These are phyloP conservation scores for Trichoderma sp. DNA, from an alignment of 2,329 filamentous ascomycete genomes.

Conservation along the genomic window DNA sequence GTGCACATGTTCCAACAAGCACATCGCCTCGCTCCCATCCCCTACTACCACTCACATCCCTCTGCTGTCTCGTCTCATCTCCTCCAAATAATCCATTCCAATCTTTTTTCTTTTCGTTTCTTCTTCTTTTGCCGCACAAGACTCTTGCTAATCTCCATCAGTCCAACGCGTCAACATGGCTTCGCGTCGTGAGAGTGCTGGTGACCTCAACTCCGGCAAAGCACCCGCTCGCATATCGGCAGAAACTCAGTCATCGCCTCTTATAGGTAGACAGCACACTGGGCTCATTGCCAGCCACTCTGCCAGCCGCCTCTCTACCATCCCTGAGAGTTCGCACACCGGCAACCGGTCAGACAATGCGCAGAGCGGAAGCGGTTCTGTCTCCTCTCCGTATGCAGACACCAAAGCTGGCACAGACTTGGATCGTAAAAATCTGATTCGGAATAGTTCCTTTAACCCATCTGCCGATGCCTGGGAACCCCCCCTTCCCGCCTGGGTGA, in stretches of 20 bases:
- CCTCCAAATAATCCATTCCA: too few relatives aligned
- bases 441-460: slow-evolving; percentile 20
- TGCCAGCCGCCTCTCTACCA: neutral
- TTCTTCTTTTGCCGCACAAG: too few relatives aligned
- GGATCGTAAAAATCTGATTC: neutral
- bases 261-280: neutral
- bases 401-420: neutral
- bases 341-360: neutral
- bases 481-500: neutral
- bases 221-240: neutral
- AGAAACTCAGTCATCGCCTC: neutral
- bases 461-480: slow-evolving; percentile 18
- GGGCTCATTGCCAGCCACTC: neutral
- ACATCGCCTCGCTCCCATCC: neutral
- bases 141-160: neutral
- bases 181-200: neutral
- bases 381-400: neutral
- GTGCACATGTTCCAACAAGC: neutral
- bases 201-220: slow-evolving; percentile 6
- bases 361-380: neutral
- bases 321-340: neutral
- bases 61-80: neutral
- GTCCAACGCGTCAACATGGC: slow-evolving; percentile 6
- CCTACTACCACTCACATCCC: neutral
- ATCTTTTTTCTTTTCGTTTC: too few relatives aligned